These are phyloP conservation scores for Rutstroemia sp. DNA, from an alignment of 2,329 filamentous ascomycete genomes.

Conservation along the genomic window DNA sequence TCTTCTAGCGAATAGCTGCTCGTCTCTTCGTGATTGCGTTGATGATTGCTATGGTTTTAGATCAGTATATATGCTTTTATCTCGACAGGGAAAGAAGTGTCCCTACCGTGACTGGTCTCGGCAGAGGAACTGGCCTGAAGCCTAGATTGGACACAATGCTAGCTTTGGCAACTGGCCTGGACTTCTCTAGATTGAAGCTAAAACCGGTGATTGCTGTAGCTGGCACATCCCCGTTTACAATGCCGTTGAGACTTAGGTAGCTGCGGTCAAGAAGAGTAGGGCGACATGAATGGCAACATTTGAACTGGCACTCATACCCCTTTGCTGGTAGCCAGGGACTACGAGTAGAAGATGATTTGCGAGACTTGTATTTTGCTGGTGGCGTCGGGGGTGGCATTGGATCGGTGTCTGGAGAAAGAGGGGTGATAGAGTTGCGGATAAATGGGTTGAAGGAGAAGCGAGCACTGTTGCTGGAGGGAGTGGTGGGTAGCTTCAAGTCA, in stretches of 20 bases:
- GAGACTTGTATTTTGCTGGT: not conserved
- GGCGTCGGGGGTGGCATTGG: not conserved
- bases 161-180: constrained; percentile 33
- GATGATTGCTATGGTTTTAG: not conserved
- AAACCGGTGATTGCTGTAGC: constrained; percentile 44
- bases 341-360: not conserved
- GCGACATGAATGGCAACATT: constrained; percentile 43
- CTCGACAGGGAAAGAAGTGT: no score
- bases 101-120: constrained; percentile 10
- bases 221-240: constrained; percentile 43
- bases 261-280: constrained; percentile 36
- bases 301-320: constrained; percentile 41
- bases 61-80: not conserved
- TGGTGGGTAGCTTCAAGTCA: not conserved
- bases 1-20: not conserved
- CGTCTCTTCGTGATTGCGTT: not conserved
- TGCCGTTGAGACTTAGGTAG: constrained; percentile 42
- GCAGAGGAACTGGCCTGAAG: constrained; percentile 17
- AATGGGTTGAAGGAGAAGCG: constrained; percentile 3
- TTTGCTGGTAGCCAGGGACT: constrained; percentile 33
- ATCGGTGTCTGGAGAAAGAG: not conserved
- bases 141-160: constrained; percentile 24
- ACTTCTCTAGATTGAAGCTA: constrained; percentile 40
- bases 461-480: not conserved
- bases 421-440: not conserved